Evolutionary conservation across 352 stramenopile species (phyloP).

Genomic region (Chrysophaeum taylorii): DNA sequence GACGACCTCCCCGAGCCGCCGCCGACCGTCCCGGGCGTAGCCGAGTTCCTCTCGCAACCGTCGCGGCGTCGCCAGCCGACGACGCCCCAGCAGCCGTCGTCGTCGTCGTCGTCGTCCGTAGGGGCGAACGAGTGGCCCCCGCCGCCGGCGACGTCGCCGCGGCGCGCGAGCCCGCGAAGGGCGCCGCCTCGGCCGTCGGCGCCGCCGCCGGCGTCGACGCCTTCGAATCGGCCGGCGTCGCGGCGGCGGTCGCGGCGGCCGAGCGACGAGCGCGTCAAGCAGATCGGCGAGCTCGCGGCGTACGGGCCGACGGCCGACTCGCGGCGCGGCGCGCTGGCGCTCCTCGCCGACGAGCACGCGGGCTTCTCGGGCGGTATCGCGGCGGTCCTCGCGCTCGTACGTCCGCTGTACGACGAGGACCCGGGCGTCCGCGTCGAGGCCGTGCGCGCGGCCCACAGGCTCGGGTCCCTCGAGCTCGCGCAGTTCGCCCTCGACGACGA

Average conservation of each 20-base stretch:
- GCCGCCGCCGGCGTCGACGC: background rate
- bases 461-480: background rate
- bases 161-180: background rate
- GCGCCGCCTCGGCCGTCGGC: background rate
- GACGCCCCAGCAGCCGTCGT: background rate
- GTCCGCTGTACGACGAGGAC: slow-evolving; percentile 7
- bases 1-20: too few species aligned
- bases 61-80: background rate
- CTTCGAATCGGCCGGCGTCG: background rate
- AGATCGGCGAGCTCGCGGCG: background rate
- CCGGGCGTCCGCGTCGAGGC: background rate
- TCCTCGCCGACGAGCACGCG: background rate
- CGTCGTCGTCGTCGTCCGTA: background rate
- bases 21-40: too few species aligned
- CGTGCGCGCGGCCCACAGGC: background rate
- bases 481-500: slow-evolving; percentile 5
- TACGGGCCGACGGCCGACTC: background rate
- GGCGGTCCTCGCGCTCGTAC: background rate
- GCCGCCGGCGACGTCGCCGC: background rate
- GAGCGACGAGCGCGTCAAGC: background rate
- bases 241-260: background rate
- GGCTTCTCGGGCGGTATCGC: background rate
- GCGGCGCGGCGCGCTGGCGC: background rate
- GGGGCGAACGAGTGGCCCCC: background rate
- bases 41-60: too few species aligned